Base-by-base conservation (phyloP, 768 basidiomycete genomes). In the Leccinum subgranulosum region DNA sequence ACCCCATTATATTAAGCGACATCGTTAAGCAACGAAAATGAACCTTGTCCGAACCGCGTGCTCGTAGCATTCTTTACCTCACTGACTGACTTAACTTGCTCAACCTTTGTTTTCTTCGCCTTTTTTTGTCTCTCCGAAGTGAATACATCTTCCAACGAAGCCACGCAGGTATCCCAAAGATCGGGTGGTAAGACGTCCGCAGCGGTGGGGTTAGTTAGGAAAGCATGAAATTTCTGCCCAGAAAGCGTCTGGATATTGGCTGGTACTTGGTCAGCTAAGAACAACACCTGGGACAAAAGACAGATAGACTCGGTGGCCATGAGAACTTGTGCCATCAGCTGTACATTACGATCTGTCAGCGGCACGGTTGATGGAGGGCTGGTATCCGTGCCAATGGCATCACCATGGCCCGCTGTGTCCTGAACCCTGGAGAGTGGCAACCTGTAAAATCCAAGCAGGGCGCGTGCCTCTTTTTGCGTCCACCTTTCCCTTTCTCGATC, bases 401-500 rank as follows among this genome's bases (percentile, higher is more conserved):
- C 62, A 7, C 21, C 28, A 29, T 47, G 46, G 64, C 54, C 12
- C 10, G 59, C 67, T 69, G 66, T 69, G 21, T 49, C 27, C 17
- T 5, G 36, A 2, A 11, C 28, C 3, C 17, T 7, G 55, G 57
- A 60, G 59, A 55, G 58, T 21, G 54, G 49, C 21, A 36, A 45
- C 49, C 55, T 39, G 68, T 84, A 84, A 31, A 83, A 75, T 0
- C 81, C 74, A 45, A 92, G 76, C 65, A 90, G 77, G 28, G 81
- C 82, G 3, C 66, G 75, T 4, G 82, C 86, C 67, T 93, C 90
- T 6, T 70, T 73, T 59, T 70, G 76, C 0, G 84, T 86, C 90
- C 90, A 93, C 25, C 81, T 76, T 66, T 89, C 89, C 60, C 77
- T 79, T 58, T 85, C 81, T 41, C 83, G 79, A n/a, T 83, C 85